Conservation (phyloP, 371 early-diverging fungal genomes). For the Mortierella sp. region DNA sequence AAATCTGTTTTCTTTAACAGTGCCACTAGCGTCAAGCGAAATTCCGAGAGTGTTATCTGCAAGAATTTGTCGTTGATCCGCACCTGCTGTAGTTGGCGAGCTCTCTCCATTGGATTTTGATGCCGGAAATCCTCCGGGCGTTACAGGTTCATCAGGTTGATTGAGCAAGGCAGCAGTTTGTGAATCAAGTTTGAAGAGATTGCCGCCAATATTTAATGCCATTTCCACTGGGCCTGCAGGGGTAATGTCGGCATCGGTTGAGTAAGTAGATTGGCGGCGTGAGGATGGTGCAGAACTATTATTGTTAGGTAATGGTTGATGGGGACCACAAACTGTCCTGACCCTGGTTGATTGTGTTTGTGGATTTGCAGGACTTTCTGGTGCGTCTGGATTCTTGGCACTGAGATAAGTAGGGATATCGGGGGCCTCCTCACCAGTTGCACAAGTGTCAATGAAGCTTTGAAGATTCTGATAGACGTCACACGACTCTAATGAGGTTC, state of each 20-base stretch:
- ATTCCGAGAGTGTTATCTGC: constrained; percentile 40
- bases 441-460: constrained; percentile 74
- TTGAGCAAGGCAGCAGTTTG: constrained; percentile 30
- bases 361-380: not conserved
- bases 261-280: constrained; percentile 27
- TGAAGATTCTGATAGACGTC: constrained; percentile 80
- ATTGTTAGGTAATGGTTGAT: constrained; percentile 55
- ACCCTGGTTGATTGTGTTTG: constrained; percentile 37
- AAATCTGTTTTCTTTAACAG: constrained; percentile 49
- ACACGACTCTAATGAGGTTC: constrained; percentile 77
- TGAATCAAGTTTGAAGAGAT: constrained; percentile 65
- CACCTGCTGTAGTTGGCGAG: constrained; percentile 5
- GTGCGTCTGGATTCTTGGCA: not conserved
- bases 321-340: constrained; percentile 62
- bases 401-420: constrained; percentile 42
- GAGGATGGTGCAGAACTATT: constrained; percentile 39
- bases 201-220: constrained; percentile 65
- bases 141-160: constrained; percentile 10
- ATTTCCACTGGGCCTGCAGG: constrained; percentile 58
- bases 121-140: constrained; percentile 27
- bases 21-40: constrained; percentile 44
- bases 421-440: constrained; percentile 78
- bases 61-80: not conserved
- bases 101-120: constrained; percentile 47
- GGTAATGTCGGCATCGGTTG: constrained; percentile 14